Conservation (phyloP, 148 eudicot genomes). For the Spergularia bocconei region DNA sequence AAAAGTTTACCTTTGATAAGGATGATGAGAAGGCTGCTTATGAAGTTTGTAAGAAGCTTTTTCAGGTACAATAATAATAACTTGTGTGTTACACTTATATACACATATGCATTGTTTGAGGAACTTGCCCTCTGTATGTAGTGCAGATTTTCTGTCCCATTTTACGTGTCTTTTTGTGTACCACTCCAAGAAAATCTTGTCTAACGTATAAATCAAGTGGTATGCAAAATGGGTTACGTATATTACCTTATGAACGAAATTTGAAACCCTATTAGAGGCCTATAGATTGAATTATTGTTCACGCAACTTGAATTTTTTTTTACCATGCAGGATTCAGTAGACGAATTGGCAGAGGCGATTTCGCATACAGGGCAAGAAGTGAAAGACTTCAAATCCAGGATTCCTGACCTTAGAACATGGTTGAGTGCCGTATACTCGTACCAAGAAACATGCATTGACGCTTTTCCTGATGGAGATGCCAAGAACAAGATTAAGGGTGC, state of each 20-base stretch:
- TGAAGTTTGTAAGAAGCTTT: conserved; percentile 55
- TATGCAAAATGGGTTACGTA: too few species aligned
- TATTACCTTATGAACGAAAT: too few species aligned
- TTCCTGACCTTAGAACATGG: conserved; percentile 65
- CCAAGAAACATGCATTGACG: conserved; percentile 75
- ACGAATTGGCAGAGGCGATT: conserved; percentile 49
- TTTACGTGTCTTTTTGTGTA: too few species aligned
- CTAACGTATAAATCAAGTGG: too few species aligned
- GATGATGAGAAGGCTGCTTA: conserved; percentile 54
- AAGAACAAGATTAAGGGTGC: conserved; percentile 35
- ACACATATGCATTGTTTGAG: neutral
- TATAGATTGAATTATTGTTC: neutral
- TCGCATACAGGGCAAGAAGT: conserved; percentile 24
- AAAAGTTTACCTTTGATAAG: conserved; percentile 37
- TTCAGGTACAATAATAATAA: conserved; percentile 25
- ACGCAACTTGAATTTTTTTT: neutral
- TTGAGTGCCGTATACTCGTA: conserved; percentile 81
- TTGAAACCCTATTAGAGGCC: too few species aligned
- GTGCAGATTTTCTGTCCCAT: neutral
- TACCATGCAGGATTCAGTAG: conserved; percentile 43
- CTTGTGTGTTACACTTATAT: neutral
- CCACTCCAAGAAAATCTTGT: too few species aligned
- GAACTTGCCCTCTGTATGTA: neutral
- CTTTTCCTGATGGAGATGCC: conserved; percentile 51
- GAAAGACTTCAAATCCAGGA: conserved; percentile 12